These are phyloP conservation scores for Astrothelium subdiscretum DNA, from an alignment of 495 filamentous ascomycete genomes.

Conservation along the genomic window DNA sequence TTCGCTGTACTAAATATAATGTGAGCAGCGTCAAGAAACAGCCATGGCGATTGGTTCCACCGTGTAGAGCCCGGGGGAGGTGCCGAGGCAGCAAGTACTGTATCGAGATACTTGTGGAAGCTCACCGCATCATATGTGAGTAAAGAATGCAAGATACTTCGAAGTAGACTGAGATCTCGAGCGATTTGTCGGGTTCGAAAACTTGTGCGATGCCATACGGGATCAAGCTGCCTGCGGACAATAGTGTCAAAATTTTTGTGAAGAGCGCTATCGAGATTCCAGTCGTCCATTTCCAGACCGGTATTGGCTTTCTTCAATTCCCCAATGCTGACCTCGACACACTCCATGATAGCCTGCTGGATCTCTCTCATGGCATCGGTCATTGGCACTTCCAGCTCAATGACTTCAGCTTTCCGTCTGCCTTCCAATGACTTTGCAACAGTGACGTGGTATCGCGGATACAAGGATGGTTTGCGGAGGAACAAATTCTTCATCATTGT, in stretches of 20 bases:
- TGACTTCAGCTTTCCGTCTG: conserved; percentile 87
- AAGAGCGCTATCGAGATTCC: conserved; percentile 90
- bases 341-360: conserved; percentile 89
- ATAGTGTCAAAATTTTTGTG: conserved; percentile 86
- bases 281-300: conserved; percentile 90
- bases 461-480: conserved; percentile 74
- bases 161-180: conserved; percentile 71
- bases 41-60: conserved; percentile 87
- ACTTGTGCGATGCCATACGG: conserved; percentile 93
- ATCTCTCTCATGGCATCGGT: conserved; percentile 86
- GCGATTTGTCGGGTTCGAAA: conserved; percentile 93
- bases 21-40: conserved; percentile 91
- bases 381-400: conserved; percentile 95
- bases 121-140: conserved; percentile 83
- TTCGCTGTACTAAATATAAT: conserved; percentile 89
- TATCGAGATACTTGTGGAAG: conserved; percentile 88
- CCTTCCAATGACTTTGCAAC: conserved; percentile 84
- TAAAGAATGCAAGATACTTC: conserved; percentile 73
- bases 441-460: conserved; percentile 89
- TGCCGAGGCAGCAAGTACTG: conserved; percentile 79
- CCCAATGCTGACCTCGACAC: conserved; percentile 84
- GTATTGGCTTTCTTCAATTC: conserved; percentile 84
- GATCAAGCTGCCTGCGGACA: conserved; percentile 80
- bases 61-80: conserved; percentile 79
- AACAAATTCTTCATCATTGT: conserved; percentile 92